These are phyloP conservation scores for Sporobolomyces phaffii DNA, from an alignment of 768 basidiomycete species.

Conservation along the genomic window DNA sequence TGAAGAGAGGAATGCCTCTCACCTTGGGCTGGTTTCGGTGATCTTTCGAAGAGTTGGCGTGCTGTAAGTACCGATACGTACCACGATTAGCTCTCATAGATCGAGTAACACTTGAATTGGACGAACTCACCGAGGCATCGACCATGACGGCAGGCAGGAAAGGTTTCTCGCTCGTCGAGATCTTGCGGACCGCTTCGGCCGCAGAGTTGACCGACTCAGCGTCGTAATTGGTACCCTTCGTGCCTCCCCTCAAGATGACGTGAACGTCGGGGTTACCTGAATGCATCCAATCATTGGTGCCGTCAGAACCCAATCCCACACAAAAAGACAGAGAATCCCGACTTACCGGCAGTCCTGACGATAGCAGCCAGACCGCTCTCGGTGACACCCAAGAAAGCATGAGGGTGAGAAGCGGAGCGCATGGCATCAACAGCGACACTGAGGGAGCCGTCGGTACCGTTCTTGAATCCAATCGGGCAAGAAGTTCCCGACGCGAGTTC, in stretches of 20 bases:
- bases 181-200: slow-evolving; percentile 58
- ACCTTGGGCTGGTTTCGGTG: slow-evolving; percentile 79
- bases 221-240: slow-evolving; percentile 81
- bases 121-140: slow-evolving; percentile 57
- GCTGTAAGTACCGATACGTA: slow-evolving; percentile 50
- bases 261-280: slow-evolving; percentile 79
- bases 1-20: background rate
- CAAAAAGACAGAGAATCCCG: background rate
- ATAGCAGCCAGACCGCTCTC: slow-evolving; percentile 71
- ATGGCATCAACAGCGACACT: slow-evolving; percentile 93
- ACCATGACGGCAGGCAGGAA: slow-evolving; percentile 70
- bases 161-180: slow-evolving; percentile 48
- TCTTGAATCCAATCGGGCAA: slow-evolving; percentile 98
- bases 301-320: no score
- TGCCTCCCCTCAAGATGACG: slow-evolving; percentile 90
- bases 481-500: slow-evolving; percentile 93
- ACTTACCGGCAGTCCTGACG: slow-evolving; percentile 51
- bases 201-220: slow-evolving; percentile 65
- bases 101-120: slow-evolving; percentile 23
- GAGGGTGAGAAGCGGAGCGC: slow-evolving; percentile 81
- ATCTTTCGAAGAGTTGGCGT: slow-evolving; percentile 94
- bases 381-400: slow-evolving; percentile 81
- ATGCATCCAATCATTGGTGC: no score
- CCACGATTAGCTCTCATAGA: no score
- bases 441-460: slow-evolving; percentile 88